A percentile compares a stretch with the other conserved stretches of the same genome.
Evolutionary conservation across 768 basidiomycete species (phyloP).

Genomic region (Boletellus ananas): DNA sequence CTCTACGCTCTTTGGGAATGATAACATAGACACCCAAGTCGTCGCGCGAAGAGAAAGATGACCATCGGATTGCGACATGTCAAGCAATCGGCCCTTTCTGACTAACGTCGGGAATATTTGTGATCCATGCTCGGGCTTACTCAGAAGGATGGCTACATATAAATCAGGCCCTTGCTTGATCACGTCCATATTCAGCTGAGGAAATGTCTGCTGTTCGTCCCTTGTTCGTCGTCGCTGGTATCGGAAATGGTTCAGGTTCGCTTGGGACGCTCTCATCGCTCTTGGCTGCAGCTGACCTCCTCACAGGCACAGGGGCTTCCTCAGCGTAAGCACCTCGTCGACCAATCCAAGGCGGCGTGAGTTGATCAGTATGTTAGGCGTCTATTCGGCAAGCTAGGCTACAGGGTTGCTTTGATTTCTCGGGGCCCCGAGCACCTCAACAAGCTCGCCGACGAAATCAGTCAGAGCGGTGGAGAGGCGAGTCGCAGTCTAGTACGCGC

Average conservation of each 20-base stretch:
- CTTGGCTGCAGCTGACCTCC: neutral
- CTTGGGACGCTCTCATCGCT: neutral
- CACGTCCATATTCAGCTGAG: neutral
- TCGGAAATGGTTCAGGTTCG: constrained; percentile 40
- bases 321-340: constrained; percentile 43
- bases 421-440: constrained; percentile 51
- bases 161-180: constrained; percentile 5
- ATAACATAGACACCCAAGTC: constrained; percentile 15
- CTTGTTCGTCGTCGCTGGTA: constrained; percentile 57
- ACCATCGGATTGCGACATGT: constrained; percentile 9
- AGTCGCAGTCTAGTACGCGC: constrained; percentile 8
- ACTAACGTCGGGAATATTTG: constrained; percentile 4
- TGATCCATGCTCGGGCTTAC: constrained; percentile 15
- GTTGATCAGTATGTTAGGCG: constrained; percentile 37
- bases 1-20: constrained; percentile 4
- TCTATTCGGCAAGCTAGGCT: constrained; percentile 58
- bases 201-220: constrained; percentile 38
- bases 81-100: constrained; percentile 5
- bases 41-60: neutral
- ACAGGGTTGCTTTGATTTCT: constrained; percentile 63
- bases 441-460: constrained; percentile 52
- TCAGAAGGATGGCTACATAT: constrained; percentile 11
- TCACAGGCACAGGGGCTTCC: constrained; percentile 53
- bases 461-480: constrained; percentile 55
- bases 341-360: neutral